Conservation (phyloP, 257 asterid genomes). For the Linaria vulgaris region DNA sequence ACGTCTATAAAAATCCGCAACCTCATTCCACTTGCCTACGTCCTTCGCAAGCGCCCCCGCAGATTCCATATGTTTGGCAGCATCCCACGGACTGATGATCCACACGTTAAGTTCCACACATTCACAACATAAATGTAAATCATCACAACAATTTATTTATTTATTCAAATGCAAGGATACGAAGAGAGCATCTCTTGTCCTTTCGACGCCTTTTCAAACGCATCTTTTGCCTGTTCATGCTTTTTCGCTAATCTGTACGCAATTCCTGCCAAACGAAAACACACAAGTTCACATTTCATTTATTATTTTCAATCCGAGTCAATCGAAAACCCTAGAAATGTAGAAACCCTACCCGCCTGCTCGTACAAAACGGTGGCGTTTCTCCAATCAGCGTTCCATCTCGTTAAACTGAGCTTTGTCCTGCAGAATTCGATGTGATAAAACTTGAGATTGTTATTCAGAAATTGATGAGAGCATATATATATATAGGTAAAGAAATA, state of each 20-base stretch:
- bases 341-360: constrained; percentile 68
- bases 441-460: background rate
- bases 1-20: constrained; percentile 79
- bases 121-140: background rate
- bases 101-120: constrained; percentile 38
- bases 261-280: constrained; percentile 50
- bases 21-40: constrained; percentile 78
- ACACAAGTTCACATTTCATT: background rate
- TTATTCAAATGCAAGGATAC: constrained; percentile 44
- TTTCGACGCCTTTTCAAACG: constrained; percentile 93
- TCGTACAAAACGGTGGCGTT: constrained; percentile 84
- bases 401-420: constrained; percentile 82
- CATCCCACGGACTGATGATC: constrained; percentile 91
- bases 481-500: background rate
- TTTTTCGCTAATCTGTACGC: constrained; percentile 66
- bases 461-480: background rate
- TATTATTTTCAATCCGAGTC: background rate
- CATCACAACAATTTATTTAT: background rate
- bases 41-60: constrained; percentile 90
- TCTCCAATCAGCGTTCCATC: constrained; percentile 98
- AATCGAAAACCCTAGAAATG: background rate
- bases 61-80: constrained; percentile 96
- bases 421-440: constrained; percentile 35
- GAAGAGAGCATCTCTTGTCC: constrained; percentile 96
- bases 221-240: constrained; percentile 77